phyloP scores from a whole-genome alignment of 2,329 filamentous ascomycete species.

The Neonectria punicea region DNA sequence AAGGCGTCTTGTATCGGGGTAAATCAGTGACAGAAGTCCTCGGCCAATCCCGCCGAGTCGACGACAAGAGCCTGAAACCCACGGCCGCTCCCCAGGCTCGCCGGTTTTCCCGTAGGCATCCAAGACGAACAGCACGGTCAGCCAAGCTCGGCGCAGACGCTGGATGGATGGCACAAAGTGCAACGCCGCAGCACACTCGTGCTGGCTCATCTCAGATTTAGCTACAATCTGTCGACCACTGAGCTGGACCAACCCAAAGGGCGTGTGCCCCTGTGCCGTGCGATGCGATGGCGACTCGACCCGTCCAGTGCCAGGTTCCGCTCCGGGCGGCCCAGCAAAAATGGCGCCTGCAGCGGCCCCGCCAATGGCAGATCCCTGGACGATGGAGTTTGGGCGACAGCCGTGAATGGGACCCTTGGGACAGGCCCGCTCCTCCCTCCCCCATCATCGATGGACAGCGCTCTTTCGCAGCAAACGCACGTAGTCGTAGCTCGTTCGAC shows the following conservation, averaged over 20 bases:
- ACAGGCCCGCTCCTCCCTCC: conserved; percentile 1
- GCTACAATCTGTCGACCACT: conserved; percentile 27
- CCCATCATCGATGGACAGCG: neutral
- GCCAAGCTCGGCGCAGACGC: conserved; percentile 14
- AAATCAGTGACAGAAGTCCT: no score
- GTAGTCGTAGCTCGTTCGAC: conserved; percentile 11
- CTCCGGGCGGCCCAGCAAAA: conserved; percentile 25
- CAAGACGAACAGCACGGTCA: conserved; percentile 17
- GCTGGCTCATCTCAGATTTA: conserved; percentile 38
- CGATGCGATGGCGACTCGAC: conserved; percentile 13
- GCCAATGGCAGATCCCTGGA: conserved; percentile 26
- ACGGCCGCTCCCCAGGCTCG: neutral
- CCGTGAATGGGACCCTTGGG: conserved; percentile 30
- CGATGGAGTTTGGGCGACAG: conserved; percentile 11
- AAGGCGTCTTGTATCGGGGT: no score
- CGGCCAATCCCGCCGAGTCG: neutral
- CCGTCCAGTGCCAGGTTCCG: conserved; percentile 6
- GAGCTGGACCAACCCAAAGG: conserved; percentile 23
- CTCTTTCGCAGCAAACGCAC: conserved; percentile 5
- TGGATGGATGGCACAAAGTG: conserved; percentile 37
- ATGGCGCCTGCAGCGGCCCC: conserved; percentile 37
- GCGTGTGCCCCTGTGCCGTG: conserved; percentile 26
- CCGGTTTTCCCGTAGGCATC: neutral
- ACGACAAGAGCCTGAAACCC: conserved; percentile 7
- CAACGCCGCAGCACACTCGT: conserved; percentile 38